Evolutionary conservation across 2,329 filamentous ascomycete species (phyloP), one percentile per base, ranked within the genome.

Genomic region (Cytospora mali): DNA sequence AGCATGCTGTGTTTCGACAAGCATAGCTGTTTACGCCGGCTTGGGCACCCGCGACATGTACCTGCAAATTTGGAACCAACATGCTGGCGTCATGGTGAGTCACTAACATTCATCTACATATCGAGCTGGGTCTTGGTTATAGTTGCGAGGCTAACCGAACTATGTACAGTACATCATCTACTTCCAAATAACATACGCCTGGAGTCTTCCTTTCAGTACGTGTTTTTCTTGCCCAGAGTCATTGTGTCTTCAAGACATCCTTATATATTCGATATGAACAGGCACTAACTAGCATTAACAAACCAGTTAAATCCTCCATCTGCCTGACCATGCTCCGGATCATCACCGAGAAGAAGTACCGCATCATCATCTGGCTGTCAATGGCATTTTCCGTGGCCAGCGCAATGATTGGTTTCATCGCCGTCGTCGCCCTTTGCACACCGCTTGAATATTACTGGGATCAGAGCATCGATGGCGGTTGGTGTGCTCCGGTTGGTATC

Each of bases 251-350:
- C 18, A 21, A 42, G 7, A 16, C 39, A 6, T 21, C 18, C 18
- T 21, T n/a, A 7, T 5, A 0, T 42, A 10, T 42, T 10, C 21
- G 33, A 35, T 11, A 2, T 42, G 6, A 10, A 2, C n/a, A 6
- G 18, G 18, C 23, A 11, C 42, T 46, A 5, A 46, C n/a, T 13
- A 18, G 4, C 0, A 11, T 13, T 9, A n/a, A 4, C 9, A 13
- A 46, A 46, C n/a, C 42, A 46, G 42, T 61, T 13, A 61, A 61
- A 31, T 50, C 58, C 5, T 61, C 58, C 9, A 61, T 61, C 21
- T 61, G 58, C 16, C 16, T 61, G 27, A 61, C 58, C 11, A 61
- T 61, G 58, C 51, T 61, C 6, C 54, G 52, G 28, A 61, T 61
- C 21, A 61, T 61, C 11, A 61, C 39, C 35, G 58, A 55, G 6